These are phyloP conservation scores for Leccinum aurantiacum DNA, from an alignment of 768 basidiomycete genomes.

Conservation along the genomic window DNA sequence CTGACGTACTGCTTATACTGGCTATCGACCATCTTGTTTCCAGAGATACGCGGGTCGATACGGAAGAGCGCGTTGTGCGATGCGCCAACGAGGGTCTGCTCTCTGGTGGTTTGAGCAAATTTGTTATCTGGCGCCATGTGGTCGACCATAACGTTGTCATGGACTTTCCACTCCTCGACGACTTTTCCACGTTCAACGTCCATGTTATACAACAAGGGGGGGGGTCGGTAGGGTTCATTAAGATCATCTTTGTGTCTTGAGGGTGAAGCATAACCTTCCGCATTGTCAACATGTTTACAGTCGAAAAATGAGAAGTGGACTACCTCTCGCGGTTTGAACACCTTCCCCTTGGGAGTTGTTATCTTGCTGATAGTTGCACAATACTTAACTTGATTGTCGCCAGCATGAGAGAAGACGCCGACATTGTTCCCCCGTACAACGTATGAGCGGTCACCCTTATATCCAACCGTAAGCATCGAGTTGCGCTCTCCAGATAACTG, in stretches of 20 bases:
- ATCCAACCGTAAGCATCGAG: slow-evolving; percentile 88
- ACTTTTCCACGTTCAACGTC: slow-evolving; percentile 95
- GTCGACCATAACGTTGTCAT: slow-evolving; percentile 81
- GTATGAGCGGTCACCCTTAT: slow-evolving; percentile 93
- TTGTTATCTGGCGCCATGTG: slow-evolving; percentile 93
- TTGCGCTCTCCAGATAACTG: slow-evolving; percentile 66
- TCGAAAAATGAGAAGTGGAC: slow-evolving; percentile 16
- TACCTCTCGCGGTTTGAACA: slow-evolving; percentile 86
- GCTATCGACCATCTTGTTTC: slow-evolving; percentile 89
- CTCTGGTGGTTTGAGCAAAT: slow-evolving; percentile 88
- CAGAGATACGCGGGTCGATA: slow-evolving; percentile 92
- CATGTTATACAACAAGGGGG: slow-evolving; percentile 79
- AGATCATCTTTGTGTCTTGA: slow-evolving; percentile 92
- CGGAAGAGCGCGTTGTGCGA: slow-evolving; percentile 97
- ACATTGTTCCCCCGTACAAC: slow-evolving; percentile 91
- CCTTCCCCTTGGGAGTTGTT: slow-evolving; percentile 73
- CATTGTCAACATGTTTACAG: slow-evolving; percentile 7
- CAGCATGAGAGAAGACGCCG: slow-evolving; percentile 81
- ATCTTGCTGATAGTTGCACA: slow-evolving; percentile 85
- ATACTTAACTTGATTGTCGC: slow-evolving; percentile 74
- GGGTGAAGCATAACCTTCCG: slow-evolving; percentile 92
- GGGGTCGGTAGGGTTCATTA: slow-evolving; percentile 81
- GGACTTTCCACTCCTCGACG: slow-evolving; percentile 98
- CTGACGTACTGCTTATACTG: slow-evolving; percentile 95
- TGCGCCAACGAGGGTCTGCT: slow-evolving; percentile 90